Percentiles rank a stretch among this genome's conserved stretches.
Evolutionary conservation across 2,329 filamentous ascomycete species (phyloP).

Genomic region (Blumeria graminis): DNA sequence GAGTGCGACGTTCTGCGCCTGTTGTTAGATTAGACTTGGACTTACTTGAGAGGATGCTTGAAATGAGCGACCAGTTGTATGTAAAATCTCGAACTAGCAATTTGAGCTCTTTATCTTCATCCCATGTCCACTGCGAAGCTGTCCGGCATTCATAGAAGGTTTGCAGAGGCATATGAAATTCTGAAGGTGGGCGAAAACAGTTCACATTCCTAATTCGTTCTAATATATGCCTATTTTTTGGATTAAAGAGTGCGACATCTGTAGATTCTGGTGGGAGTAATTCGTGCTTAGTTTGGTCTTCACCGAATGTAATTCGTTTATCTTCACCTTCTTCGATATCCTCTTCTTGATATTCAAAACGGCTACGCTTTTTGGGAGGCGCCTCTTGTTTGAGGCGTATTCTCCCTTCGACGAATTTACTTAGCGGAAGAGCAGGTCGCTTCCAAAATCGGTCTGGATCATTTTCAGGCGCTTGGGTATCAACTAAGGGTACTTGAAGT

Average conservation of each 20-base stretch:
- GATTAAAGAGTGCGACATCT: slow-evolving; percentile 68
- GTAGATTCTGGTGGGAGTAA: slow-evolving; percentile 42
- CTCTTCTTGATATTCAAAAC: slow-evolving; percentile 62
- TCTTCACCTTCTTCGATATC: slow-evolving; percentile 35
- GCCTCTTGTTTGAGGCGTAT: slow-evolving; percentile 43
- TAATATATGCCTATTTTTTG: slow-evolving; percentile 70
- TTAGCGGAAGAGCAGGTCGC: slow-evolving; percentile 56
- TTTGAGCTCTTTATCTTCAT: slow-evolving; percentile 77
- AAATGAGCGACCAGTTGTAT: slow-evolving; percentile 94
- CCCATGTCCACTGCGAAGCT: slow-evolving; percentile 74
- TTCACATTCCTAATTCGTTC: slow-evolving; percentile 79
- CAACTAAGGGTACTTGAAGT: slow-evolving; percentile 31
- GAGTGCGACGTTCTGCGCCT: slow-evolving; percentile 68
- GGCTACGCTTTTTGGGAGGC: slow-evolving; percentile 50
- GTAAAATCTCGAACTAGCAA: slow-evolving; percentile 72
- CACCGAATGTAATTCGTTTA: slow-evolving; percentile 20
- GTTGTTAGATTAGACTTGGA: slow-evolving; percentile 61
- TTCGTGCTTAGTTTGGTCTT: slow-evolving; percentile 10
- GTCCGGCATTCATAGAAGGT: slow-evolving; percentile 72
- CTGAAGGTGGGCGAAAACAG: slow-evolving; percentile 78
- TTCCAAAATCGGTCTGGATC: slow-evolving; percentile 51
- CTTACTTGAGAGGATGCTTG: slow-evolving; percentile 48
- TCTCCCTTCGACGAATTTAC: slow-evolving; percentile 64
- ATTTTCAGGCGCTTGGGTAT: slow-evolving; percentile 29
- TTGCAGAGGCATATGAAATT: slow-evolving; percentile 73